Base-by-base conservation (phyloP, 2,329 filamentous ascomycete species). In the Cryphonectria naterciae region DNA sequence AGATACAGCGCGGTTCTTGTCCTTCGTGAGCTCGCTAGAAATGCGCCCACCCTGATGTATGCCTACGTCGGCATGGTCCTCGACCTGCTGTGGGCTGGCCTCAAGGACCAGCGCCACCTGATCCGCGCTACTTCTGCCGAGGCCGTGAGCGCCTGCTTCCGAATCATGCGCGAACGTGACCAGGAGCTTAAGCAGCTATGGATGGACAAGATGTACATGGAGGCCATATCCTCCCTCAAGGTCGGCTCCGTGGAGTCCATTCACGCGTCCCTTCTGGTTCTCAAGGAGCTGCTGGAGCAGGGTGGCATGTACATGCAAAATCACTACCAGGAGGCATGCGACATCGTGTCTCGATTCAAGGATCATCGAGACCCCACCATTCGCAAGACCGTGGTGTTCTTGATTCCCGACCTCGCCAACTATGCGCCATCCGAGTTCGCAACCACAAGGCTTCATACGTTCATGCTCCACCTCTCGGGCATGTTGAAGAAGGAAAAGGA, bases 261-360 rank as follows among this genome's bases (percentile, higher is more conserved):
- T 58, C 97, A 99, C 79, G 96, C 94, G n/a, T 98, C 95, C 1
- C 86, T 99, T 56, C 86, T 99, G 28, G 94, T 97, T 1, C 87
- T 98, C 77, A 97, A 95, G 80, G 95, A 98, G 82, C 87, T 99
- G 64, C 89, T 99, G 25, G 89, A 96, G 74, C 95, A 97, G 79
- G 96, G 96, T 68, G 95, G 94, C 76, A 99, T 99, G 95, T 99
- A 97, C 81, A 98, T 99, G 96, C 94, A 97, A 77, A 93, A 95
- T 54, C 90, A 95, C 78, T 99, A 98, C 80, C 89, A 92, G 71
- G 93, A 97, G 76, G 92, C 94, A 15, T 98, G 95, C 79, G 96
- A 99, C 73, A 95, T 96, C 74, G 93, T 98, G 49, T 91, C 95
- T 74, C 92, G 93, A 73, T 93, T 97, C 80, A 97, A 97, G 80